Evolutionary conservation across 495 filamentous ascomycete species (phyloP).

Genomic region (Paragyromitra xinjiangensis): DNA sequence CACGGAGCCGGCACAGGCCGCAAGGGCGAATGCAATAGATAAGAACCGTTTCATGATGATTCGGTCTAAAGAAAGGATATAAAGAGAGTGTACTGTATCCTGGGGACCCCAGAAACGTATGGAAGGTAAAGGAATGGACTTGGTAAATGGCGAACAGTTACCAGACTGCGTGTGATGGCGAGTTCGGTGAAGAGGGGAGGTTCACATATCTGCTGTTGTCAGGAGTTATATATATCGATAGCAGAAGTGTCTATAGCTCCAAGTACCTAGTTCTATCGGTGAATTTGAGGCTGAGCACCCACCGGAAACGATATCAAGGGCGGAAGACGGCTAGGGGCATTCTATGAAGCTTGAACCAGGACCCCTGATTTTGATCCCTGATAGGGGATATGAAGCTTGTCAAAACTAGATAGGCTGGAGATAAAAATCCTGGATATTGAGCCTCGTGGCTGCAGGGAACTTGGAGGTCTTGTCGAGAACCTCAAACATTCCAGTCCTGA

Average conservation of each 20-base stretch:
- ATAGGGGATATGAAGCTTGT: not conserved
- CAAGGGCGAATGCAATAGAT: not conserved
- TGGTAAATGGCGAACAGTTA: not conserved
- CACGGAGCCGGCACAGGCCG: not conserved
- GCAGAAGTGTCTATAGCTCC: not conserved
- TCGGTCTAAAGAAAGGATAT: not conserved
- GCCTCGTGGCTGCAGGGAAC: not conserved
- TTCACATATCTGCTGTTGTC: not conserved
- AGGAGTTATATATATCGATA: not conserved
- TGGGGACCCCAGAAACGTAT: not conserved
- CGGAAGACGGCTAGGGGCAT: not conserved
- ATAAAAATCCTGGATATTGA: not conserved
- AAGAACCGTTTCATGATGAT: not conserved
- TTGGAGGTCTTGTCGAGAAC: not conserved
- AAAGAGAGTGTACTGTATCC: not conserved
- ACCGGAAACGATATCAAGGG: not conserved
- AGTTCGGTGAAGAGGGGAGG: not conserved
- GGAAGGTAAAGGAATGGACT: not conserved
- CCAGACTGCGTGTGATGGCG: not conserved
- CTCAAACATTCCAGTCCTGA: not conserved
- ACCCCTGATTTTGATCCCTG: not conserved
- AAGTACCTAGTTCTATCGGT: not conserved
- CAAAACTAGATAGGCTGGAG: not conserved
- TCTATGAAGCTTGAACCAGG: conserved; percentile 3
- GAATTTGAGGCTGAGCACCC: not conserved